Evolutionary conservation across 345 rosid genomes (phyloP), one percentile per base, ranked within the genome.

Genomic region (Citrus mangshanensis): DNA sequence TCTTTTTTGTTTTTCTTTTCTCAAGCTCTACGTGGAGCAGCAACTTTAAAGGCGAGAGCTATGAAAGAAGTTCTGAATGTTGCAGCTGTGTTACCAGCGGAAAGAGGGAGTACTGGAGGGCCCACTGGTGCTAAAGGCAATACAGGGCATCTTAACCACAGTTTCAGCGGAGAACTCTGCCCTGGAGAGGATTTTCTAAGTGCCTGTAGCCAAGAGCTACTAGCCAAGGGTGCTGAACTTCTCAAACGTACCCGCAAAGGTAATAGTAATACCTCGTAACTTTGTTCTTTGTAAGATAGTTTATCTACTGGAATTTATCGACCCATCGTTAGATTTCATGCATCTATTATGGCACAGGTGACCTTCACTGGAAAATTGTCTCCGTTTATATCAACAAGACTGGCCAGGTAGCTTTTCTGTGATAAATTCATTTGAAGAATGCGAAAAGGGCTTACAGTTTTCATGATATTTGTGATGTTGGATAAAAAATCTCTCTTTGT

Each of bases 211-310:
- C 87, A 83, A 72, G 99, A 95, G 76, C 83, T 87, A 64, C 96
- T 95, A 42, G 96, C 98, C 65, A 91, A 85, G 70, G 99, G 97
- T 42, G 81, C 81, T 40, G 98, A 91, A 82, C 98, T 95, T 78
- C 98, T 93, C 74, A 95, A 95, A 85, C 87, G 98, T 78, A 93
- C 99, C 68, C 95, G 99, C 62, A 87, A 92, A 88, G 97, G 99
- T 89, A 80, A 42, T 46, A 3, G 16, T 13, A 46, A 46, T 42
- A 1, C 25, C 28, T 46, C 0, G 32, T 59, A 49, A 21, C n/a
- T 25, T 40, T 46, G 25, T 30, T 5, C 58, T 28, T n/a, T 66
- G 2, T 14, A 4, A 71, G 10, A 25, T 70, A 0, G 9, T n/a
- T 70, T 25, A 16, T 30, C 14, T 61, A 58, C 46, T 28, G 62